Evolutionary conservation across 2,329 filamentous ascomycete species (phyloP).

Genomic region (Fusarium paranaense): DNA sequence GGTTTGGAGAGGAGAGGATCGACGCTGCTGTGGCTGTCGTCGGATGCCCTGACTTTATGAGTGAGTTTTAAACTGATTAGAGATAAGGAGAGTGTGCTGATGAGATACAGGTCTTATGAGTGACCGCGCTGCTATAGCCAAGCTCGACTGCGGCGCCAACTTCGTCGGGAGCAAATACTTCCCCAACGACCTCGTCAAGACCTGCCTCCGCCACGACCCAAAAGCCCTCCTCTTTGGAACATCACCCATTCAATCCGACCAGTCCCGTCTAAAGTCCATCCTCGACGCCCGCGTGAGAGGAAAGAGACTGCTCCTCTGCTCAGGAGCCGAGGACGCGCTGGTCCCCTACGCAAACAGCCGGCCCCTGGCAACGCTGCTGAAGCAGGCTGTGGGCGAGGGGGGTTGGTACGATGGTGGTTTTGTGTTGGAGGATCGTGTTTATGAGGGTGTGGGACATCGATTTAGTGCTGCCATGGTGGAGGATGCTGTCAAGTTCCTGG

Average conservation of each 20-base stretch:
- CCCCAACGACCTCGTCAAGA: conserved; percentile 73
- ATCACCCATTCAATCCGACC: conserved; percentile 53
- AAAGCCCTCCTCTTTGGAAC: conserved; percentile 77
- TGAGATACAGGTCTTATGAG: conserved; percentile 70
- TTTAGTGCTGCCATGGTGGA: conserved; percentile 75
- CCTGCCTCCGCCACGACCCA: conserved; percentile 77
- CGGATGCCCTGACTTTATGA: conserved; percentile 88
- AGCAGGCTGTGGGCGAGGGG: conserved; percentile 57
- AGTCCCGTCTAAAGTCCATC: conserved; percentile 57
- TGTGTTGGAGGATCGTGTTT: conserved; percentile 73
- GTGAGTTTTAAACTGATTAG: conserved; percentile 55
- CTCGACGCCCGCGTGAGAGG: conserved; percentile 64
- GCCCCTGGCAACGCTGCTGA: conserved; percentile 72
- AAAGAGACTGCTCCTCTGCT: conserved; percentile 74
- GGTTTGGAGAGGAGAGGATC: conserved; percentile 83
- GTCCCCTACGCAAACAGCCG: conserved; percentile 74
- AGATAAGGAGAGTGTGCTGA: background rate
- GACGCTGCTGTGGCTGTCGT: conserved; percentile 84
- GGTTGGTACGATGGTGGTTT: conserved; percentile 69
- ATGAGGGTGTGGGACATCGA: conserved; percentile 75
- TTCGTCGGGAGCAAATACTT: conserved; percentile 87
- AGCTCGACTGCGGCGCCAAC: conserved; percentile 63
- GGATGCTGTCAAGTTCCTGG: conserved; percentile 74
- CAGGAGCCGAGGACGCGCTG: conserved; percentile 75
- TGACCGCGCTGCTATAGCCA: conserved; percentile 79